A percentile compares a stretch with the other conserved stretches of the same genome.
phyloP scores from a whole-genome alignment of 306 rosid species.

The Medicago arabica region DNA sequence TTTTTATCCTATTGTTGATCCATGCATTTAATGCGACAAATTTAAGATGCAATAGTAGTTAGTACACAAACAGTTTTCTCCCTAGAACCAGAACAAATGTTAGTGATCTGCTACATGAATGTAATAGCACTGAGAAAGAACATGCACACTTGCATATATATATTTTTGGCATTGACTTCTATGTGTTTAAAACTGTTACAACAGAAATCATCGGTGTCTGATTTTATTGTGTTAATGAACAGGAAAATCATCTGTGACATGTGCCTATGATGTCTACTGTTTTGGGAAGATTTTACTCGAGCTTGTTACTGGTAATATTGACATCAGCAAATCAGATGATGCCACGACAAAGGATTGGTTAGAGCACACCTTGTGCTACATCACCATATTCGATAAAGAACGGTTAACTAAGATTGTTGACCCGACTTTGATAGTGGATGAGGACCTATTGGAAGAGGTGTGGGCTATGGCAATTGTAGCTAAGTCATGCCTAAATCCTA shows the following conservation, averaged over 20 bases:
- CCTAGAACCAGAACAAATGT: background rate
- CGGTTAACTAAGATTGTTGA: constrained; percentile 72
- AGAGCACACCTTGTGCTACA: constrained; percentile 63
- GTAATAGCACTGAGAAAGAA: background rate
- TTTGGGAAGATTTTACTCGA: constrained; percentile 89
- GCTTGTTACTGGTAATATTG: constrained; percentile 88
- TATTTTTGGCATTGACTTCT: background rate
- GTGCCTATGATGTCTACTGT: constrained; percentile 76
- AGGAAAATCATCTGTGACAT: constrained; percentile 64
- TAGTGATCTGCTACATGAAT: background rate
- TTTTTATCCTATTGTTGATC: background rate
- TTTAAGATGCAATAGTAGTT: background rate
- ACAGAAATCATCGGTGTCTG: constrained; percentile 7
- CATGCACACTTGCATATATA: background rate
- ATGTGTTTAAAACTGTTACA: constrained; percentile 1
- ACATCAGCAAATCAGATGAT: constrained; percentile 71
- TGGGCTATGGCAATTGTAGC: constrained; percentile 98
- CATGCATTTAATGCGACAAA: background rate
- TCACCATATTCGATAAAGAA: constrained; percentile 75
- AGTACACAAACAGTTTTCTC: background rate
- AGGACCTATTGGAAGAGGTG: constrained; percentile 89
- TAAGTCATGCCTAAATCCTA: constrained; percentile 87
- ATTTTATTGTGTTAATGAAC: constrained; percentile 44
- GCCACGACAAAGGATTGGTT: constrained; percentile 74
- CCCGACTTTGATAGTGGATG: constrained; percentile 80